Conservation (phyloP, 2,329 filamentous ascomycete genomes). For the Hypoxylon sp. region DNA sequence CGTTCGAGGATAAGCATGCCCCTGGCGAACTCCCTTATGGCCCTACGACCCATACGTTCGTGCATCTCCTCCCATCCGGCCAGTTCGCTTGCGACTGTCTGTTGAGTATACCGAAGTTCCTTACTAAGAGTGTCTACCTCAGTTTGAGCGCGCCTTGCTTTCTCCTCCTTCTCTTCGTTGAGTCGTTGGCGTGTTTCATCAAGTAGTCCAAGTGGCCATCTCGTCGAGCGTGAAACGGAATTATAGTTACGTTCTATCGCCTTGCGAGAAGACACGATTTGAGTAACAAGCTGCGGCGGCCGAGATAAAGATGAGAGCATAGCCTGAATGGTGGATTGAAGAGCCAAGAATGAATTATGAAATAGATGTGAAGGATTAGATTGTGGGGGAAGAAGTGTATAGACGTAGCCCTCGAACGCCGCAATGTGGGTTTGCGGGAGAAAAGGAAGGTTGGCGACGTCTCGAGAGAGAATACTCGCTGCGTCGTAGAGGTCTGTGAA, state of each 20-base stretch:
- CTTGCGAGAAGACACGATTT: constrained; percentile 81
- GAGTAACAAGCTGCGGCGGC: constrained; percentile 81
- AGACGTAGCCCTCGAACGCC: constrained; percentile 81
- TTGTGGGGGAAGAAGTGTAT: constrained; percentile 75
- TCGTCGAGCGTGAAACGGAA: constrained; percentile 79
- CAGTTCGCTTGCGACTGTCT: constrained; percentile 90
- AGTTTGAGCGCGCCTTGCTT: constrained; percentile 76
- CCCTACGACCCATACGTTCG: constrained; percentile 80
- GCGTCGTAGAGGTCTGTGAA: constrained; percentile 78
- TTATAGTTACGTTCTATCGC: constrained; percentile 83
- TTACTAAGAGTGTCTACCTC: constrained; percentile 82
- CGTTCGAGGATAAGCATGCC: constrained; percentile 85
- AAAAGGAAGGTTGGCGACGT: constrained; percentile 71
- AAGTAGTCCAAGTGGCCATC: constrained; percentile 85
- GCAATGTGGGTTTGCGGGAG: constrained; percentile 77
- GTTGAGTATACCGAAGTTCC: constrained; percentile 92
- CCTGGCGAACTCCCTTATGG: constrained; percentile 81
- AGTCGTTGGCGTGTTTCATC: constrained; percentile 89
- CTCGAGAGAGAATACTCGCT: constrained; percentile 67
- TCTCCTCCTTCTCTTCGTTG: constrained; percentile 87
- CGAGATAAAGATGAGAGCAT: constrained; percentile 84
- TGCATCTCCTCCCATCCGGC: constrained; percentile 95
- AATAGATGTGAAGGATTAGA: constrained; percentile 81
- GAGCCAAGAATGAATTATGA: constrained; percentile 81
- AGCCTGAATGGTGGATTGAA: constrained; percentile 87